Evolutionary conservation across 1,284 basidiomycete genomes (phyloP).

Genomic region (Crucibulum parvulum): DNA sequence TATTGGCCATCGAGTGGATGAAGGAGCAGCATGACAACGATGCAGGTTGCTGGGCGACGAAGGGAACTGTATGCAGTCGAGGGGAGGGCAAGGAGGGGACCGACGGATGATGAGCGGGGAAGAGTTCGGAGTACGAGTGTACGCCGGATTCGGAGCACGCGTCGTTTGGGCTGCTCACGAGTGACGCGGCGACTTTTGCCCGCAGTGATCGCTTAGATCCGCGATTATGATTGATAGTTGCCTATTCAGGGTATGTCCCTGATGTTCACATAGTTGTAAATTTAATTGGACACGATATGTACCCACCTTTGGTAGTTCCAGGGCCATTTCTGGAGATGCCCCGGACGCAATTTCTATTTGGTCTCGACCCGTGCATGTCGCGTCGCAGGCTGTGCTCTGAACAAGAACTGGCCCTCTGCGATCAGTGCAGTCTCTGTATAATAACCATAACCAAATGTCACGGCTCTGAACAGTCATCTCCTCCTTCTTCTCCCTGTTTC

Average conservation of each 20-base stretch:
- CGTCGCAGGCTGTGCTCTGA: constrained; percentile 9
- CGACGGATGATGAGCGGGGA: background rate
- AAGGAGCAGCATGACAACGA: background rate
- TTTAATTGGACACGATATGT: no score
- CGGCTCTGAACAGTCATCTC: background rate
- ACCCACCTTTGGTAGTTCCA: no score
- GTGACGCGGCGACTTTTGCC: background rate
- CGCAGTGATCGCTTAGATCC: background rate
- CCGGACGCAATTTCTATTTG: no score
- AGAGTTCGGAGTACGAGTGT: background rate
- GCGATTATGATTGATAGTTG: background rate
- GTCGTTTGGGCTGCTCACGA: background rate
- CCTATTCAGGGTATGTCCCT: no score
- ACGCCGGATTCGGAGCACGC: background rate
- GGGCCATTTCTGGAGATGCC: no score
- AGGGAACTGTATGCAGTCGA: background rate
- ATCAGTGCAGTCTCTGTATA: no score
- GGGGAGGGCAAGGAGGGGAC: background rate
- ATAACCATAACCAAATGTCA: background rate
- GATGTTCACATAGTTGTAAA: no score
- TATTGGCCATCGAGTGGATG: background rate
- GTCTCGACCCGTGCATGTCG: background rate
- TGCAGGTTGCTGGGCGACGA: background rate
- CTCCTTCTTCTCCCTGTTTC: background rate
- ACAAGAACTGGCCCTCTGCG: background rate